Evolutionary conservation across 2,329 filamentous ascomycete species (phyloP), one percentile per base, ranked within the genome.

Genomic region (Colletotrichum nymphaeae): DNA sequence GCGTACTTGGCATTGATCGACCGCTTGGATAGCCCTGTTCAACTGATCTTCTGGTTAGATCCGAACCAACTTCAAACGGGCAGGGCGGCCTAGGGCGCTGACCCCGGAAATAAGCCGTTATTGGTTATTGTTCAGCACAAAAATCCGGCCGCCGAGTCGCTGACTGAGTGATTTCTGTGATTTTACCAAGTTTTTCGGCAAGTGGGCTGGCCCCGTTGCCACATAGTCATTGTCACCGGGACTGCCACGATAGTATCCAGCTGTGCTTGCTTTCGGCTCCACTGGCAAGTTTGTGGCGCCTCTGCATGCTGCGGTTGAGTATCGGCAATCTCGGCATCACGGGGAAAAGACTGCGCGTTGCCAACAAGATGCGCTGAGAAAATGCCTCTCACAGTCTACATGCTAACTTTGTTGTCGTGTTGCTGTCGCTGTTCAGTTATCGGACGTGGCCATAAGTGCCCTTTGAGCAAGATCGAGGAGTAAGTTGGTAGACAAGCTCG

Each of bases 401-500:
- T 3, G 5, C 16, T 46, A 7, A 16, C 14, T 19, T 8, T n/a
- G 16, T 46, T n/a, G 7, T 49, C 8, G 19, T 22, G 42, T 22
- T 49, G 19, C 19, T 49, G 19, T 7, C n/a, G 7, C 0, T 1
- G 42, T 49, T 49, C 19, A 3, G n/a, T 22, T 11, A 5, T 5
- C n/a, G 42, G 7, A 9, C 19, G 11, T 11, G 0, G 8, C 1
- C 8, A 5, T 1, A 8, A 5, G 3, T 49, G 19, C 7, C 7
- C 4, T 9, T 49, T 2, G 16, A 22, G 19, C 19, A 11, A 19
- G n/a, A 1, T 16, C 3, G 42, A 46, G 1, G 42, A 49, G 19
- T 3, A n/a, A 22, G 4, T 0, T 7, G 19, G 1, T 1, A 49
- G 5, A 22, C 8, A 22, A 1, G 1, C 3, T n/a, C 19, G 7